phyloP scores from a whole-genome alignment of 2,329 filamentous ascomycete genomes.

The Coniella vitis region DNA sequence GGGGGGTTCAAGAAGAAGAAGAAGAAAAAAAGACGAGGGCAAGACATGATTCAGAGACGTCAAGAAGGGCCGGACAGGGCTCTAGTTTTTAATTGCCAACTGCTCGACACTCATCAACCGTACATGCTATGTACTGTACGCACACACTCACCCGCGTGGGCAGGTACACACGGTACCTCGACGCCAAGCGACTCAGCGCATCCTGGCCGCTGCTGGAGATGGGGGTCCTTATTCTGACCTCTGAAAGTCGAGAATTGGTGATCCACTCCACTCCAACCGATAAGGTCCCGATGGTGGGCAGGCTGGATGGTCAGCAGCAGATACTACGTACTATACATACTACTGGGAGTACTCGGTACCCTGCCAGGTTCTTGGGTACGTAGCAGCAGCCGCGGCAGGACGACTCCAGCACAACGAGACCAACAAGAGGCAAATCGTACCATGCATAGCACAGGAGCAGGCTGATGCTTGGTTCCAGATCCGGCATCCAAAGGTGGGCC shows the following conservation, averaged over 20 bases:
- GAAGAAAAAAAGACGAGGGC: not conserved
- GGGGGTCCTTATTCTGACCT: not conserved
- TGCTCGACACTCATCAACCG: not conserved
- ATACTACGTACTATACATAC: too few species aligned
- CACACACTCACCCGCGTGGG: not conserved
- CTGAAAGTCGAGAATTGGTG: not conserved
- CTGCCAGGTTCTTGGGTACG: too few species aligned
- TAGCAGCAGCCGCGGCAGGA: too few species aligned
- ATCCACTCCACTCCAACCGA: not conserved
- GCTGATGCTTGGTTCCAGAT: not conserved
- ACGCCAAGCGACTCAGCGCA: not conserved
- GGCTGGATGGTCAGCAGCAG: not conserved
- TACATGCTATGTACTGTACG: not conserved
- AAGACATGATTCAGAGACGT: slow-evolving; percentile 11
- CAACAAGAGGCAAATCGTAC: not conserved
- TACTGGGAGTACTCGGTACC: too few species aligned
- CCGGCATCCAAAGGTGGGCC: not conserved
- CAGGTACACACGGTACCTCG: not conserved
- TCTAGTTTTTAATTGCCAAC: slow-evolving; percentile 10
- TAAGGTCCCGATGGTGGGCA: not conserved
- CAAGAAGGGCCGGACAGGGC: slow-evolving; percentile 1
- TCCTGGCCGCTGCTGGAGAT: not conserved
- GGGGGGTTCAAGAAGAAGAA: not conserved
- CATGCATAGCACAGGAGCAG: not conserved
- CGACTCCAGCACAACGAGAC: too few species aligned